A percentile compares a stretch with the other conserved stretches of the same genome.
These are phyloP conservation scores for Blastobotrys ciferrii DNA, from an alignment of 1,139 yeast genomes.

Conservation along the genomic window DNA sequence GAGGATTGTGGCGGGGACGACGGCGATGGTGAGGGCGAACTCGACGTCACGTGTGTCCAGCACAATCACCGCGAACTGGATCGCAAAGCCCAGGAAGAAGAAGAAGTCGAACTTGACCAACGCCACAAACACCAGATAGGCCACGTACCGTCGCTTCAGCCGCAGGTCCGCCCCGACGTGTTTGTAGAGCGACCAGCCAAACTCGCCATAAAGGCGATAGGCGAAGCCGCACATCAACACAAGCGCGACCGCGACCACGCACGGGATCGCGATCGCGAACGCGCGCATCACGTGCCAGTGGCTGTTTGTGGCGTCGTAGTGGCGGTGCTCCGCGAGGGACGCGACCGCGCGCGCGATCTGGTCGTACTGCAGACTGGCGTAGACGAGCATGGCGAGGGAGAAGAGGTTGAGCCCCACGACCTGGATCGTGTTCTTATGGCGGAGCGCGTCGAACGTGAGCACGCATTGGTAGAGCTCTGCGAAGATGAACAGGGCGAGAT, in stretches of 20 bases:
- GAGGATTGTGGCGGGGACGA: slow-evolving; percentile 48
- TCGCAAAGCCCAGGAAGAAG: slow-evolving; percentile 53
- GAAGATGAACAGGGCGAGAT: slow-evolving; percentile 46
- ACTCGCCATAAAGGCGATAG: slow-evolving; percentile 43
- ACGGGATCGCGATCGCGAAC: slow-evolving; percentile 48
- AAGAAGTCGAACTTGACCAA: slow-evolving; percentile 49
- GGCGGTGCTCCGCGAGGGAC: slow-evolving; percentile 32
- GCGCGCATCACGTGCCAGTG: slow-evolving; percentile 34
- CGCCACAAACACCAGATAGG: slow-evolving; percentile 41
- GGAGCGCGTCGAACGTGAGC: slow-evolving; percentile 46
- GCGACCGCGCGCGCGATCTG: slow-evolving; percentile 41
- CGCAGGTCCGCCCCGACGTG: slow-evolving; percentile 50
- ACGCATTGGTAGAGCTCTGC: slow-evolving; percentile 45
- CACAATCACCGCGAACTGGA: slow-evolving; percentile 53
- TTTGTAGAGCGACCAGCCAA: slow-evolving; percentile 52
- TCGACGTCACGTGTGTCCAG: slow-evolving; percentile 46
- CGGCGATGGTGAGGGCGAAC: slow-evolving; percentile 50
- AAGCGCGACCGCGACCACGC: slow-evolving; percentile 45
- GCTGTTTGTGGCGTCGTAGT: slow-evolving; percentile 34
- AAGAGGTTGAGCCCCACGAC: slow-evolving; percentile 45
- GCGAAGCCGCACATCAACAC: slow-evolving; percentile 40
- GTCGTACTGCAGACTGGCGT: slow-evolving; percentile 51
- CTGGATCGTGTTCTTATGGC: slow-evolving; percentile 44
- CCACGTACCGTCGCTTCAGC: slow-evolving; percentile 43
- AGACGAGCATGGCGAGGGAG: slow-evolving; percentile 49